phyloP scores from a whole-genome alignment of 2,329 filamentous ascomycete genomes.

The Atkinsonella texensis region DNA sequence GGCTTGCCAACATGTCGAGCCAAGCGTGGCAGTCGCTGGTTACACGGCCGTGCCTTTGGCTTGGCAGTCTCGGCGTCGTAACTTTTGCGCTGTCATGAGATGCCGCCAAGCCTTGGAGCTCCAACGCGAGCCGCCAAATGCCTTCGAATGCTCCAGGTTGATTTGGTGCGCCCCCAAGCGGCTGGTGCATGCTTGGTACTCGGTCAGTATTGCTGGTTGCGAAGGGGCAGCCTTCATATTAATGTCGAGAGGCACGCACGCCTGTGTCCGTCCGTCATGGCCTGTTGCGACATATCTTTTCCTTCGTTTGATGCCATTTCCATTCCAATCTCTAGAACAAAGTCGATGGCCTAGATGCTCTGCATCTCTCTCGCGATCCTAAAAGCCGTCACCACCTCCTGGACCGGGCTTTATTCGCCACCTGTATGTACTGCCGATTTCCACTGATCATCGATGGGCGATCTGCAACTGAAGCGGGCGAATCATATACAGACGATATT shows the following conservation, averaged over 20 bases:
- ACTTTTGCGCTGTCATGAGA: constrained; percentile 6
- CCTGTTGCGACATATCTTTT: background rate
- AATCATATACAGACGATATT: background rate
- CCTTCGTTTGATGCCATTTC: background rate
- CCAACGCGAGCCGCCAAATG: constrained; percentile 3
- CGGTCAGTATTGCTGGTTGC: background rate
- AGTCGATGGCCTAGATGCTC: background rate
- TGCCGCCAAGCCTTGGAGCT: constrained; percentile 11
- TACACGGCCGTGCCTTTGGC: constrained; percentile 6
- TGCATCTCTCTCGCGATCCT: background rate
- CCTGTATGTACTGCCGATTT: background rate
- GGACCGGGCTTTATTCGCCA: background rate
- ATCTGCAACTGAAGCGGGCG: background rate
- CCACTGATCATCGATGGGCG: background rate
- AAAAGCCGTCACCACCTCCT: background rate
- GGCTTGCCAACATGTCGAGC: background rate
- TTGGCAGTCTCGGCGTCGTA: constrained; percentile 12
- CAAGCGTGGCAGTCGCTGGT: background rate
- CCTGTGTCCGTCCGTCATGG: background rate
- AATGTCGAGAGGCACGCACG: background rate
- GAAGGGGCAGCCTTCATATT: background rate
- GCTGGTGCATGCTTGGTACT: background rate
- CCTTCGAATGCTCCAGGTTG: constrained; percentile 1
- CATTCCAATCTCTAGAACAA: background rate
- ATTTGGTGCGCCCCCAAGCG: background rate